These are phyloP conservation scores for Sambucus nigra DNA, from an alignment of 129 eudicot genomes.

Conservation along the genomic window DNA sequence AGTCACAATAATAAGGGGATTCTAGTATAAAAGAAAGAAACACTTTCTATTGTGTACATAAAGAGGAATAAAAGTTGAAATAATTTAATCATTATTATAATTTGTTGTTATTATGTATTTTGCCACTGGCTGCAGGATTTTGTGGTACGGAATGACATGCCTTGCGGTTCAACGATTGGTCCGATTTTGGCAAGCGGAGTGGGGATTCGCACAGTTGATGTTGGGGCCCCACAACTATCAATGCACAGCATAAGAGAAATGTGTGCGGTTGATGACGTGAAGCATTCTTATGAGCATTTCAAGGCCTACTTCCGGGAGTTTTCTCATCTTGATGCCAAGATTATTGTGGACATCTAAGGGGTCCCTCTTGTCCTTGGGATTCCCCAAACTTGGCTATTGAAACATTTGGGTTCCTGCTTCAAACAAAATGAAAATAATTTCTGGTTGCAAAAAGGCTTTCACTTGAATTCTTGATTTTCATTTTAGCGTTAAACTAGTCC, in stretches of 20 bases:
- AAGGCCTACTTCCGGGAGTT: conserved; percentile 75
- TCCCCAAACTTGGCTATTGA: background rate
- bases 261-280: conserved; percentile 98
- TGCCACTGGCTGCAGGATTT: conserved; percentile 92
- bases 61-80: no score
- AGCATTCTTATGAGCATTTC: conserved; percentile 76
- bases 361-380: background rate
- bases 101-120: no score
- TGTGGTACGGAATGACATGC: conserved; percentile 93
- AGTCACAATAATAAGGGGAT: no score
- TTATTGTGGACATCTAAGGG: conserved; percentile 45
- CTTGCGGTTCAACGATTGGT: conserved; percentile 94
- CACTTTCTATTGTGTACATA: no score
- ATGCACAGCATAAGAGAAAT: conserved; percentile 98
- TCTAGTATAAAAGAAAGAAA: no score
- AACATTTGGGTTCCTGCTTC: background rate
- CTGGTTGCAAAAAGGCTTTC: background rate
- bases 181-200: conserved; percentile 95
- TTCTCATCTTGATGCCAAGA: conserved; percentile 64
- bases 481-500: no score
- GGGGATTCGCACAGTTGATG: conserved; percentile 86
- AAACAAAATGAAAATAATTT: background rate
- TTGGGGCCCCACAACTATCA: conserved; percentile 93
- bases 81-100: no score
- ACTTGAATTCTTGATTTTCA: background rate